Conservation (phyloP, 495 filamentous ascomycete genomes). For the Talaromyces ruber region DNA sequence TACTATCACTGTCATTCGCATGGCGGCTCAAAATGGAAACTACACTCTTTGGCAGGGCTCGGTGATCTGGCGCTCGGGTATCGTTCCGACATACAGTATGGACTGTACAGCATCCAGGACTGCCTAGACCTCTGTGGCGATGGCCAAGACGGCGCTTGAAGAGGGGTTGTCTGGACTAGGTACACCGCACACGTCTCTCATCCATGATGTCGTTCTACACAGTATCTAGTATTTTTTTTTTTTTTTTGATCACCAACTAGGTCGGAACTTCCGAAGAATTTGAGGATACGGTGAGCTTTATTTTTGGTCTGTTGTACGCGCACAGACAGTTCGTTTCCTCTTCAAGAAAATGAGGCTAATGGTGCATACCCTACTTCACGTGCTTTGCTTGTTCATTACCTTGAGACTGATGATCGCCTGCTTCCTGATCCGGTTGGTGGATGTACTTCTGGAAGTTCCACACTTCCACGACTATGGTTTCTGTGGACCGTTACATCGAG, state of each 20-base stretch:
- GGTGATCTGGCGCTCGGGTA: neutral
- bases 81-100: neutral
- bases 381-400: neutral
- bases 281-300: neutral
- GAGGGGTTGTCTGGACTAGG: neutral
- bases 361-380: neutral
- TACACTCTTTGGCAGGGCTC: neutral
- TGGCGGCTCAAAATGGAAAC: no score
- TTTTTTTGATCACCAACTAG: neutral
- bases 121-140: neutral
- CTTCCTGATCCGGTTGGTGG: neutral
- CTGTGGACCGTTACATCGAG: neutral
- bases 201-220: neutral
- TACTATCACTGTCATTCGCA: no score
- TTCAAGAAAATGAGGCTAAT: neutral
- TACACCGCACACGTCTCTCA: neutral
- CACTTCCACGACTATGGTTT: neutral
- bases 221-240: neutral
- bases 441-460: neutral
- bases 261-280: neutral
- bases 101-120: neutral
- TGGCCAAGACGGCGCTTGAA: neutral
- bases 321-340: neutral
- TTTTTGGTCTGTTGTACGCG: neutral
- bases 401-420: neutral